These are phyloP conservation scores for Termitomyces sp. DNA, from an alignment of 768 basidiomycete genomes.

Conservation along the genomic window DNA sequence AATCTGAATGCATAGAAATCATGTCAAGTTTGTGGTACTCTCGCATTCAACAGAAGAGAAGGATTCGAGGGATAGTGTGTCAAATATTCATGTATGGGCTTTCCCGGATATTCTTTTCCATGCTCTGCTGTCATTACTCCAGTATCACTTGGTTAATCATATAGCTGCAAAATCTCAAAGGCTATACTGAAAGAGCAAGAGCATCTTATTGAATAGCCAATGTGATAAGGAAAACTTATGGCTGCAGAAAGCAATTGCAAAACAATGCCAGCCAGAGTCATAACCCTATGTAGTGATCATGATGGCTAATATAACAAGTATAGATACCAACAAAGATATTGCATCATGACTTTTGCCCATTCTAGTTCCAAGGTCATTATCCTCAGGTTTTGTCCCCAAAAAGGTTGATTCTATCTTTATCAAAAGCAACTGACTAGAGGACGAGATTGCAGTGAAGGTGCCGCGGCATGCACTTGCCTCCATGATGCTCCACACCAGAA, in stretches of 20 bases:
- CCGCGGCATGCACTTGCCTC: no score
- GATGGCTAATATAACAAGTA: no score
- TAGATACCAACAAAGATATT: no score
- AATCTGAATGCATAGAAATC: constrained; percentile 25
- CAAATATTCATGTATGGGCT: constrained; percentile 15
- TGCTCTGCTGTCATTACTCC: constrained; percentile 8
- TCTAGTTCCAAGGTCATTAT: no score
- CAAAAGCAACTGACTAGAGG: no score
- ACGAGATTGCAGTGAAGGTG: no score
- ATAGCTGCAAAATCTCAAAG: constrained; percentile 5
- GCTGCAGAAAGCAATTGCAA: constrained; percentile 26
- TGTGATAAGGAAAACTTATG: constrained; percentile 18
- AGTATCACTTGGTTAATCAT: not conserved
- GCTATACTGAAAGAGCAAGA: constrained; percentile 4
- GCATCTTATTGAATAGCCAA: no score
- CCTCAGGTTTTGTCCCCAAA: no score
- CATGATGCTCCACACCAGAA: no score
- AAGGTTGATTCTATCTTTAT: no score
- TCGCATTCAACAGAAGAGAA: constrained; percentile 35
- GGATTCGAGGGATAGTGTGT: constrained; percentile 28
- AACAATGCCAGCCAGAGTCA: constrained; percentile 16
- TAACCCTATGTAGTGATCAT: no score
- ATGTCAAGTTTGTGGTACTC: constrained; percentile 28
- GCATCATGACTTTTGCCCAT: no score
- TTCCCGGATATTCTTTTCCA: constrained; percentile 20